These are phyloP conservation scores for Penicillium coffeae DNA, from an alignment of 495 filamentous ascomycete genomes.

Conservation along the genomic window DNA sequence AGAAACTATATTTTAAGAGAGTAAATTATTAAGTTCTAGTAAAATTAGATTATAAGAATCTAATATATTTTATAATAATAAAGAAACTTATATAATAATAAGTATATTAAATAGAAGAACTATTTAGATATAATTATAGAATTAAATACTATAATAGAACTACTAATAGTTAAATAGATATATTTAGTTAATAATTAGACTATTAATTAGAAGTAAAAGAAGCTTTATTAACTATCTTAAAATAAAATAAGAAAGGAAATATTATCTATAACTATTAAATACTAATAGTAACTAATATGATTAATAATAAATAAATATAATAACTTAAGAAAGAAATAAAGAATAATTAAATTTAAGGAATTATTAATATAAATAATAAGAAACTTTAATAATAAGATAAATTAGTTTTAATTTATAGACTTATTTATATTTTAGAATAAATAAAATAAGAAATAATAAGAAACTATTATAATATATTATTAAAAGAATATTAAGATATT, in stretches of 20 bases:
- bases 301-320: background rate
- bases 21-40: background rate
- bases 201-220: background rate
- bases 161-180: background rate
- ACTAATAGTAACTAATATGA: background rate
- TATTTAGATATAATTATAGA: background rate
- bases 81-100: background rate
- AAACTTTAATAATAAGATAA: background rate
- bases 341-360: background rate
- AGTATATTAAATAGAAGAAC: background rate
- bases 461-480: slow-evolving; percentile 2
- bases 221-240: background rate
- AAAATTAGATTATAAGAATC: slow-evolving; percentile 2
- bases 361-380: background rate
- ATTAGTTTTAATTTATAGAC: background rate
- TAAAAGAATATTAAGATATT: background rate
- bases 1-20: background rate
- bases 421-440: background rate
- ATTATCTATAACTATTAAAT: background rate
- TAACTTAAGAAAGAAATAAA: background rate
- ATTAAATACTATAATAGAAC: background rate
- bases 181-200: background rate
- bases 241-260: background rate
- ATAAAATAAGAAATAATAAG: slow-evolving; percentile 4
- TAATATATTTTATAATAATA: background rate